These are phyloP conservation scores for Henningerozyma blattae DNA, from an alignment of 805 yeast genomes.

Conservation along the genomic window DNA sequence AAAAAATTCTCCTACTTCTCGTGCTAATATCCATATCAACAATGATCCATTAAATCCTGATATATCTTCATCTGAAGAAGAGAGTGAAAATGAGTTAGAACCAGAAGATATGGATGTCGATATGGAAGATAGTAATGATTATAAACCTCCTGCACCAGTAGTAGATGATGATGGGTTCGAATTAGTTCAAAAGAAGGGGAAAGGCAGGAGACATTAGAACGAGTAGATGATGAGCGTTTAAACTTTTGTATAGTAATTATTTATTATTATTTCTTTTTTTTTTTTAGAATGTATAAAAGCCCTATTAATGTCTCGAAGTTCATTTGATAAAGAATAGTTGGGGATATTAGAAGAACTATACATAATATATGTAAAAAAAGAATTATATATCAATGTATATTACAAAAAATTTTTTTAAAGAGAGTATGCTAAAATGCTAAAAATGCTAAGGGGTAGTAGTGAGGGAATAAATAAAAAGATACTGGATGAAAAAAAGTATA, in stretches of 20 bases:
- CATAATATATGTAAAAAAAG: too few species aligned
- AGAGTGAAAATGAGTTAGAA: slow-evolving; percentile 31
- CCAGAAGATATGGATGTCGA: slow-evolving; percentile 33
- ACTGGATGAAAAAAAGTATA: neutral
- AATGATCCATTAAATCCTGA: slow-evolving; percentile 57
- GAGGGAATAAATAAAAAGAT: neutral
- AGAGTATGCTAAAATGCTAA: too few species aligned
- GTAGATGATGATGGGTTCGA: slow-evolving; percentile 95
- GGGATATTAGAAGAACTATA: too few species aligned
- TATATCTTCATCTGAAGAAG: slow-evolving; percentile 36
- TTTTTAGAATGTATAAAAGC: too few species aligned
- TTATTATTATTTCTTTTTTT: too few species aligned
- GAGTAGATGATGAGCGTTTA: too few species aligned
- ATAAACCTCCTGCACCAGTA: slow-evolving; percentile 34
- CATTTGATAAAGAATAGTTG: too few species aligned
- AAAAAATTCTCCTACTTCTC: slow-evolving; percentile 22
- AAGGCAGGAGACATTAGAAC: slow-evolving; percentile 28
- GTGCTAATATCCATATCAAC: slow-evolving; percentile 30
- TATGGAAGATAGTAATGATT: slow-evolving; percentile 26
- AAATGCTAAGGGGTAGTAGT: too few species aligned
- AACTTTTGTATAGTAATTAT: too few species aligned
- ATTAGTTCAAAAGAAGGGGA: slow-evolving; percentile 66
- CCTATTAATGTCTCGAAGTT: too few species aligned
- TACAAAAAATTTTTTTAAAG: too few species aligned
- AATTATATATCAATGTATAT: too few species aligned